Evolutionary conservation across 805 yeast genomes (phyloP), one percentile per base, ranked within the genome.

Genomic region (Yarrowia hollandica): DNA sequence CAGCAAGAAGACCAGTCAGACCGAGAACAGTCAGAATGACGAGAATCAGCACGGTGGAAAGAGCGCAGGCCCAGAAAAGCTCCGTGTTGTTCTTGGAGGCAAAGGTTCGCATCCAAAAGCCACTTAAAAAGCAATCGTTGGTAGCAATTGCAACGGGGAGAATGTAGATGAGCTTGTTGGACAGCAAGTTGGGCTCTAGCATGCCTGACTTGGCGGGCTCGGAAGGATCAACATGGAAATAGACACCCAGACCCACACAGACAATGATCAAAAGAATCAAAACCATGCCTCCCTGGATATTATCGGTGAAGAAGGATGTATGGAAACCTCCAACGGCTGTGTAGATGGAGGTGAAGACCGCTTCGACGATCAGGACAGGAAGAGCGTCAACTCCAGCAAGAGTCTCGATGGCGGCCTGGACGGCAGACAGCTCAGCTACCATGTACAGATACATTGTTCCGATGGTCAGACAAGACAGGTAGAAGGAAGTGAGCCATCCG

Each of bases 61-160:
- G 79, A 3, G 84, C 77, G 57, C 90, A 82, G 23, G 94, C 95
- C 64, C 88, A 80, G 71, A 80, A 71, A 66, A 91, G 77, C 68
- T 90, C 96, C 64, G 77, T 81, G 72, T 90, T 82, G 8, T 89
- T 75, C 64, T 82, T 82, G 6, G 96, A 85, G 5, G 98, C 96
- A 75, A 91, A 91, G 0, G 98, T 88, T 68, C 98, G 78, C 62
- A 91, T 75, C 98, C 98, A 91, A 70, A 91, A 90, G 0, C 96
- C 96, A 26, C 96, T 81, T 79, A 91, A 75, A 72, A 91, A 91
- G 69, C 91, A 82, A 69, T 90, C 96, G 68, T 91, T 91, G 30
- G 97, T 88, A 59, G 90, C 80, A 68, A 91, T 87, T 25, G 97
- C 97, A 26, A 91, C 85, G 7, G 85, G 80, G 64, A 91, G 76